Conservation (phyloP, 148 eudicot genomes). For the Camellia japonica region DNA sequence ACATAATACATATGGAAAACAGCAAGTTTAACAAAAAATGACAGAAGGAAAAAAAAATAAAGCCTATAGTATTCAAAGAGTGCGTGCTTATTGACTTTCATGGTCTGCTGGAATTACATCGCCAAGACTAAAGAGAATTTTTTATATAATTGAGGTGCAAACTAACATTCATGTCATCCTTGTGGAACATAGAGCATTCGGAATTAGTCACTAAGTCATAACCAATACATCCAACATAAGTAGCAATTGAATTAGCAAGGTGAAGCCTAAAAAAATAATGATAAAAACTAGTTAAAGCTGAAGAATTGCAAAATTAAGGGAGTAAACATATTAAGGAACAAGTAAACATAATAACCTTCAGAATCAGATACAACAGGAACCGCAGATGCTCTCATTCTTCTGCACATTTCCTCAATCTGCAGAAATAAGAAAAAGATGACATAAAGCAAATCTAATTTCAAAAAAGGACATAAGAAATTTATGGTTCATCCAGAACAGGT, state of each 20-base stretch:
- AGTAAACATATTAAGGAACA: background rate
- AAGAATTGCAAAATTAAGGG: background rate
- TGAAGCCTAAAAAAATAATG: slow-evolving; percentile 3
- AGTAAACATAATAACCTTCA: slow-evolving; percentile 52
- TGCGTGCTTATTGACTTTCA: background rate
- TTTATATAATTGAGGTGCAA: background rate
- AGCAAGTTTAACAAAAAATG: too few species aligned
- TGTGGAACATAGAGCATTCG: background rate
- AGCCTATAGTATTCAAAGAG: too few species aligned
- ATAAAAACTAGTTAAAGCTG: background rate
- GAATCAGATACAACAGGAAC: slow-evolving; percentile 89
- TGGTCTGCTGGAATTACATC: background rate
- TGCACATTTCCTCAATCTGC: slow-evolving; percentile 90
- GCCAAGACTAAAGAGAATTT: background rate
- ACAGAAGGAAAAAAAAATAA: too few species aligned
- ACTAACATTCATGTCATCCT: background rate
- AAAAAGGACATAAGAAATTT: background rate
- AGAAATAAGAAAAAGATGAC: slow-evolving; percentile 9
- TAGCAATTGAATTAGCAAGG: slow-evolving; percentile 1
- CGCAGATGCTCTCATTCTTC: slow-evolving; percentile 55
- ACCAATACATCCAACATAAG: background rate
- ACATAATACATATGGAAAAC: too few species aligned
- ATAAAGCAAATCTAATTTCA: background rate
- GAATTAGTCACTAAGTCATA: background rate
- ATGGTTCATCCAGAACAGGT: background rate